phyloP scores from a whole-genome alignment of 768 basidiomycete species.

The Punctularia strigosozonata region DNA sequence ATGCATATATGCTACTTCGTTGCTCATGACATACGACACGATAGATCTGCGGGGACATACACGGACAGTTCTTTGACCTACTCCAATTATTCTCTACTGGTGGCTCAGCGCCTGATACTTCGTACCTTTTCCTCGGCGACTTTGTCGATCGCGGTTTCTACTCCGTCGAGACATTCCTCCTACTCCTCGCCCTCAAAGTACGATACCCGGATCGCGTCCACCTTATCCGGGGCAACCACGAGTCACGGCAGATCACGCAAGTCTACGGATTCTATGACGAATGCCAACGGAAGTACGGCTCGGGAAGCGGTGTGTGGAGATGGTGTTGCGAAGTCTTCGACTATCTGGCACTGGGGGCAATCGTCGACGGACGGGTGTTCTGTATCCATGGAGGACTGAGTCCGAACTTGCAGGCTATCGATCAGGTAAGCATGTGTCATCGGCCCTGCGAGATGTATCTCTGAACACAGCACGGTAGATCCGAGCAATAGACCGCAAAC shows the following conservation, averaged over 20 bases:
- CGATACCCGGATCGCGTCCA: constrained; percentile 97
- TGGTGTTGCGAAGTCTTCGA: constrained; percentile 99
- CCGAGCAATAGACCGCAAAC: constrained; percentile 39
- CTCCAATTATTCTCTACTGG: constrained; percentile 93
- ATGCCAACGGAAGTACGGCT: constrained; percentile 92
- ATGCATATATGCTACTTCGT: background rate
- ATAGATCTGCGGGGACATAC: constrained; percentile 91
- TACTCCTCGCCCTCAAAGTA: constrained; percentile 90
- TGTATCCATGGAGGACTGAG: constrained; percentile 96
- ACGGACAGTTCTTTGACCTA: constrained; percentile 94
- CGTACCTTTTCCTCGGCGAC: constrained; percentile 98
- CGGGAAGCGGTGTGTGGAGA: constrained; percentile 79
- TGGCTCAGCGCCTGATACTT: constrained; percentile 85
- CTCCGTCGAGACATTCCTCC: constrained; percentile 90
- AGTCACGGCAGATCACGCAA: constrained; percentile 94
- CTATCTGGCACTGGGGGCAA: constrained; percentile 86
- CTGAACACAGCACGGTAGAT: background rate
- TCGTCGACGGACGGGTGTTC: constrained; percentile 95
- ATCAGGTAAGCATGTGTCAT: background rate
- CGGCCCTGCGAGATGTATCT: background rate
- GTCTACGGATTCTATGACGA: constrained; percentile 95
- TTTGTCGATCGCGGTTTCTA: constrained; percentile 98
- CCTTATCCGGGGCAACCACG: constrained; percentile 95
- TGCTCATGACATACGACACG: background rate
- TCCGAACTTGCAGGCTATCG: constrained; percentile 57